phyloP scores from a whole-genome alignment of 495 filamentous ascomycete genomes.

The Daldinia caldariorum region DNA sequence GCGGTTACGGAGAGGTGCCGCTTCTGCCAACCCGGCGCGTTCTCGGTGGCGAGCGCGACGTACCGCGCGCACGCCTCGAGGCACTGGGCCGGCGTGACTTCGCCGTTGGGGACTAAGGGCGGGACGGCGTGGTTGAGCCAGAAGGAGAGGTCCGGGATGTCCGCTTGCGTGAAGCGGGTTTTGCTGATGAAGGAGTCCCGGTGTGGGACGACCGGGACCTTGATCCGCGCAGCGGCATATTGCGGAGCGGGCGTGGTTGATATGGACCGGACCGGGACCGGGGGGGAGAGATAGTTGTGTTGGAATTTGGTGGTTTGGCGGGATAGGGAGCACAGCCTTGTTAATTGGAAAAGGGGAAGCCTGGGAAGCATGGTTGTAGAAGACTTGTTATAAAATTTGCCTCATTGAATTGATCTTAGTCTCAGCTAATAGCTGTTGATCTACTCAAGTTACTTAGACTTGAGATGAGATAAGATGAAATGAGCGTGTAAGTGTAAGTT shows the following conservation, averaged over 20 bases:
- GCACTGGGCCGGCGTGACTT: slow-evolving; percentile 39
- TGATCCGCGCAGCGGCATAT: too few relatives aligned
- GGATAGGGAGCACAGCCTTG: not conserved
- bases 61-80: slow-evolving; percentile 39
- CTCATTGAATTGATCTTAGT: not conserved
- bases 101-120: slow-evolving; percentile 22
- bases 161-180: slow-evolving; percentile 32
- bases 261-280: not conserved
- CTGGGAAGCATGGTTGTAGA: not conserved
- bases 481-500: not conserved
- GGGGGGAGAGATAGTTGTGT: not conserved
- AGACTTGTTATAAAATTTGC: not conserved
- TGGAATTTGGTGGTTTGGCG: not conserved
- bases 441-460: not conserved
- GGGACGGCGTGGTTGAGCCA: slow-evolving; percentile 27
- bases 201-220: not conserved
- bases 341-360: not conserved
- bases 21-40: slow-evolving; percentile 5
- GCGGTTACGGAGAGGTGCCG: slow-evolving; percentile 6
- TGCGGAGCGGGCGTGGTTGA: not conserved
- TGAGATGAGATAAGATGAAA: not conserved
- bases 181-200: slow-evolving; percentile 13
- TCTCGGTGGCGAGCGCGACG: slow-evolving; percentile 32
- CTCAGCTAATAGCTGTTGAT: not conserved
- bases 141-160: slow-evolving; percentile 43